Percentiles rank a stretch among this genome's conserved stretches.
Evolutionary conservation across 257 asterid species (phyloP).

Genomic region (Catharanthus roseus): DNA sequence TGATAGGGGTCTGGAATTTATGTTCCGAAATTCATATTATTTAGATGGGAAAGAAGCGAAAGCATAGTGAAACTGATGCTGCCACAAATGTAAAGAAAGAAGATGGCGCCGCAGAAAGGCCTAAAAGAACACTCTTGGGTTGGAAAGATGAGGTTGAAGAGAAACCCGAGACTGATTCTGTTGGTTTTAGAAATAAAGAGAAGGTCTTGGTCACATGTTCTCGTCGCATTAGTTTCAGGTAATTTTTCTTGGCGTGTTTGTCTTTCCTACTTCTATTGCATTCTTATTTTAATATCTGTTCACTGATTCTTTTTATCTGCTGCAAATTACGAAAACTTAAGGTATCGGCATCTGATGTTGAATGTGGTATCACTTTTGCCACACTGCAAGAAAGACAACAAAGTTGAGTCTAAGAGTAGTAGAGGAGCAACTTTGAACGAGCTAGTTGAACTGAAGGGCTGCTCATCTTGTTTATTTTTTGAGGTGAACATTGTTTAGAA

Average conservation of each 20-base stretch:
- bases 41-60: constrained; percentile 80
- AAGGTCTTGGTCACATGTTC: constrained; percentile 84
- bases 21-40: constrained; percentile 8
- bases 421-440: constrained; percentile 90
- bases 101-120: constrained; percentile 60
- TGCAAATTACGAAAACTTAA: constrained; percentile 22
- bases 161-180: constrained; percentile 18
- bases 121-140: too few relatives aligned
- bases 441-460: constrained; percentile 87
- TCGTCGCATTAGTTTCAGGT: constrained; percentile 90
- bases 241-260: too few relatives aligned
- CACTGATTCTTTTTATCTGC: constrained; percentile 9
- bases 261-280: not conserved
- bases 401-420: constrained; percentile 81
- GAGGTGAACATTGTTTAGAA: constrained; percentile 47
- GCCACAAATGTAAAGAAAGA: constrained; percentile 32
- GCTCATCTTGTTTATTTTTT: constrained; percentile 87
- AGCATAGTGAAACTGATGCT: constrained; percentile 46
- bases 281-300: not conserved
- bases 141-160: constrained; percentile 38
- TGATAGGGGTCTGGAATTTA: constrained; percentile 1
- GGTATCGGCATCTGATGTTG: constrained; percentile 98
- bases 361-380: constrained; percentile 83
- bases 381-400: constrained; percentile 87
- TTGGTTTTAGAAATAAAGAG: constrained; percentile 63